Base-by-base conservation (phyloP, 257 asterid species). In the Ajuga chamaepitys region DNA sequence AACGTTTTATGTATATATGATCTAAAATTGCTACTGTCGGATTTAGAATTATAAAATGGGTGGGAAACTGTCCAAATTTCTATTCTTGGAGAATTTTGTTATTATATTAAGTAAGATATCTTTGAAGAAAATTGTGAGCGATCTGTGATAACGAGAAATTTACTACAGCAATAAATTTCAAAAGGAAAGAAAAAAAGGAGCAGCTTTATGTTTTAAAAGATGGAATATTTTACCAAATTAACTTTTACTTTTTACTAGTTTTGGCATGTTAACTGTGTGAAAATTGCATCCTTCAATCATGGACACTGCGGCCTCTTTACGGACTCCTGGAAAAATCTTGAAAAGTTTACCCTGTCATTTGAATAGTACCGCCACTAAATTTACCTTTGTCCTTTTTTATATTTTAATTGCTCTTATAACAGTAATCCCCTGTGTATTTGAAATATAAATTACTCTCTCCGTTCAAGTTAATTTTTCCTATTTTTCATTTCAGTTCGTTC, bases 231-330 rank as follows among this genome's bases (percentile, higher is more conserved):
- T 50, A 48, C 70, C 34, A 40, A 47, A 56, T 69, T 25, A 55
- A 50, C 63, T 51, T 69, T 57, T 17, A 35, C 63, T 57, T 74
- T 63, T 68, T 63, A 58, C 75, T 50, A 22, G 32, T 75, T 58
- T 75, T 57, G 67, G 72, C 53, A 48, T 30, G 34, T 58, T 48
- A 40, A 69, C 68, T 62, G 32, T 64, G 48, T 62, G 24, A 45
- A 38, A 42, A 45, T 68, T 74, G 22, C n/a, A 46, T 45, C 74
- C 70, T 67, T 67, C 67, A 74, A 74, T 74, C 67, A 61, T 67
- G 78, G 74, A 61, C 5, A 62, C 66, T 53, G 64, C 62, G 4
- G 26, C 38, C 77, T 73, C 70, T 73, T 73, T 65, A 48, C 9
- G 48, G 50, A 58, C 18, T 47, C 37, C 40, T 26, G 17, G 44